These are phyloP conservation scores for Tylopilus orsonianus DNA, from an alignment of 1,284 basidiomycete species.

Conservation along the genomic window DNA sequence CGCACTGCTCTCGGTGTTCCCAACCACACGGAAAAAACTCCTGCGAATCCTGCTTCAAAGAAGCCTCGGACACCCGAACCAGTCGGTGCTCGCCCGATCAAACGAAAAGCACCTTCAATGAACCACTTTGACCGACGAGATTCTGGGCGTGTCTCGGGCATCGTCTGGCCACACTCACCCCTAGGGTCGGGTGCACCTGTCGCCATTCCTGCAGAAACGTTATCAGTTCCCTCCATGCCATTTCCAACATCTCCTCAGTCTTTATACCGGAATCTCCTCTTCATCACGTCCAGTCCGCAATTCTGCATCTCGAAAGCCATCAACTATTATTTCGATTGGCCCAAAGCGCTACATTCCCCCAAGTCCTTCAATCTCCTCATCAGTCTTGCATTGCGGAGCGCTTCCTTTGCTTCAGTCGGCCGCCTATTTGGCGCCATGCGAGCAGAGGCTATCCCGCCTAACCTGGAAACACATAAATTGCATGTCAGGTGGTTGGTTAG, in stretches of 20 bases:
- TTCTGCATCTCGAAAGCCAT: slow-evolving; percentile 41
- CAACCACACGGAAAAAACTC: background rate
- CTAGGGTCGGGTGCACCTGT: slow-evolving; percentile 3
- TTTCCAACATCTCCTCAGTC: slow-evolving; percentile 29
- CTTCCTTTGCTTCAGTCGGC: slow-evolving; percentile 41
- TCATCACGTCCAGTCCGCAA: slow-evolving; percentile 32
- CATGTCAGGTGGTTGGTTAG: slow-evolving; percentile 49
- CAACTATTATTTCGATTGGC: slow-evolving; percentile 49
- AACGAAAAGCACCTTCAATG: slow-evolving; percentile 9
- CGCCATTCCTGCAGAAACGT: slow-evolving; percentile 1
- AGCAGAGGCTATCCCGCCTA: slow-evolving; percentile 35
- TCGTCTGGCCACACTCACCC: slow-evolving; percentile 9
- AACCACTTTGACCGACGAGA: slow-evolving; percentile 13
- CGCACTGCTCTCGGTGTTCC: background rate
- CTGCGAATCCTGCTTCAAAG: background rate
- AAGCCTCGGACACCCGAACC: background rate
- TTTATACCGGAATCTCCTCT: slow-evolving; percentile 48
- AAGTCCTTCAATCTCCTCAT: slow-evolving; percentile 57
- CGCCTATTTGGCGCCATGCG: slow-evolving; percentile 45
- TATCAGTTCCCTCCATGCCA: slow-evolving; percentile 6
- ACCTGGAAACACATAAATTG: slow-evolving; percentile 49
- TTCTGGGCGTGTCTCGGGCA: slow-evolving; percentile 8
- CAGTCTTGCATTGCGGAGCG: slow-evolving; percentile 43
- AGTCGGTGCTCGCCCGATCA: slow-evolving; percentile 10
- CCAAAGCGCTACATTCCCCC: slow-evolving; percentile 41